phyloP scores from a whole-genome alignment of 2,329 filamentous ascomycete genomes.

The Decorospora gaudefroyi region DNA sequence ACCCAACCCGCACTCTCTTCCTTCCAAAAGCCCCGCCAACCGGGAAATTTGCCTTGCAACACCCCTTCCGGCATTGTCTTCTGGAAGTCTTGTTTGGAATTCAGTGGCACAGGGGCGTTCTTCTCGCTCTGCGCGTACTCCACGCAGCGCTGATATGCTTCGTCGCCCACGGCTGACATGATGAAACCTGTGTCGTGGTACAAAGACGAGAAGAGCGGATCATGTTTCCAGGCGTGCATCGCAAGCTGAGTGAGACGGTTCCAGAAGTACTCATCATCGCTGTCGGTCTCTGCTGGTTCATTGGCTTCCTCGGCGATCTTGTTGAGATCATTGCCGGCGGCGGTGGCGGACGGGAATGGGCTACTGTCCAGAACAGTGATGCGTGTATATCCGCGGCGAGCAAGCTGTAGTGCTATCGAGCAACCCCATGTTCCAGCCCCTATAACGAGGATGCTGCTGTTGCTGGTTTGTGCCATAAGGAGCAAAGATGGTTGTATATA shows the following conservation, averaged over 20 bases:
- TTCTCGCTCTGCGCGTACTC: slow-evolving; percentile 44
- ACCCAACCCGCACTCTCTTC: slow-evolving; percentile 58
- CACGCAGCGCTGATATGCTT: slow-evolving; percentile 47
- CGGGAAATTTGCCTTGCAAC: slow-evolving; percentile 55
- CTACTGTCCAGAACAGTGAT: slow-evolving; percentile 54
- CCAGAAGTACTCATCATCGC: slow-evolving; percentile 46
- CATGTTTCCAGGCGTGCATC: slow-evolving; percentile 51
- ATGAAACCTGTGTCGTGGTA: slow-evolving; percentile 57
- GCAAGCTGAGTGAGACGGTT: slow-evolving; percentile 42
- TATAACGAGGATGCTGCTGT: slow-evolving; percentile 48
- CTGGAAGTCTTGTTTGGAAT: slow-evolving; percentile 54
- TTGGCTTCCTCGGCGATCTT: slow-evolving; percentile 52
- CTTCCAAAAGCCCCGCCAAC: slow-evolving; percentile 58
- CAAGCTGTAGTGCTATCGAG: slow-evolving; percentile 56
- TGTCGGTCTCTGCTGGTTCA: slow-evolving; percentile 28
- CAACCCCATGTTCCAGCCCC: slow-evolving; percentile 58
- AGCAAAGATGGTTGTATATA: neutral
- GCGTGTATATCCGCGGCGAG: slow-evolving; percentile 52
- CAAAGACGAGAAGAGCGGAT: slow-evolving; percentile 51
- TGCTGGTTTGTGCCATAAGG: slow-evolving; percentile 6
- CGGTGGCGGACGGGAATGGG: slow-evolving; percentile 51
- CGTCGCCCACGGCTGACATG: slow-evolving; percentile 51
- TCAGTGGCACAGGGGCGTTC: slow-evolving; percentile 42
- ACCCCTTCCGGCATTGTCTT: slow-evolving; percentile 59
- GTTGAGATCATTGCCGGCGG: slow-evolving; percentile 56